Evolutionary conservation across 352 stramenopile genomes (phyloP), one percentile per base, ranked within the genome.

Genomic region (Blastocystis hominis): DNA sequence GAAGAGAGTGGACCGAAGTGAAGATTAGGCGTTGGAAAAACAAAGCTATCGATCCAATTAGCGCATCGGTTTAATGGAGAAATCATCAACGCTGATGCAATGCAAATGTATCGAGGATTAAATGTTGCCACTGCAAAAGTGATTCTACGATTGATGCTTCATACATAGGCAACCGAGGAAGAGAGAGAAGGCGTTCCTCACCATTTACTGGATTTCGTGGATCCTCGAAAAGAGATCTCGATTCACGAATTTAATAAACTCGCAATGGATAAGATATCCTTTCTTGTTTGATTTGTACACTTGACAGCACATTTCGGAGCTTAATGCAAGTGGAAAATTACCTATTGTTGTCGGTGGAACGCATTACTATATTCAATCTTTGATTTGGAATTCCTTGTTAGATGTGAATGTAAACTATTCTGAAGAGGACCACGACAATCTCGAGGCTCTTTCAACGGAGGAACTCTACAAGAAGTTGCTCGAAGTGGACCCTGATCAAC

Each of bases 351-450:
- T 96, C 9, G 93, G 93, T 38, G 93, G 93, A 62, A 96, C 93
- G 46, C 94, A 96, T 91, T 96, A 96, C 89, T 96, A 96, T 90
- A 94, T 93, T 69, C 93, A 96, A 87, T 93, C 92, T 30, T 90
- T 96, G 46, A 90, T 96, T 46, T 95, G 93, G 93, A 93, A 93
- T 46, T 92, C 92, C 0, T 92, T 95, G 80, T 75, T 96, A 50
- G 89, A 95, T 88, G 93, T 59, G 56, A 30, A 40, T 4, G n/a
- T 40, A 4, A 40, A 17, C 2, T 75, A 89, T 17, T 88, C 91
- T 20, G 91, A 91, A 1, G 46, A 69, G 10, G 40, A 88, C 1
- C 47, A 80, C 9, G 66, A 86, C 30, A 9, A 34, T 0, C 10
- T 62, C 6, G 76, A 88, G 4, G 75, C 53, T 20, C 36, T 66